These are phyloP conservation scores for Microcyclosporella mali DNA, from an alignment of 2,329 filamentous ascomycete species.

Conservation along the genomic window DNA sequence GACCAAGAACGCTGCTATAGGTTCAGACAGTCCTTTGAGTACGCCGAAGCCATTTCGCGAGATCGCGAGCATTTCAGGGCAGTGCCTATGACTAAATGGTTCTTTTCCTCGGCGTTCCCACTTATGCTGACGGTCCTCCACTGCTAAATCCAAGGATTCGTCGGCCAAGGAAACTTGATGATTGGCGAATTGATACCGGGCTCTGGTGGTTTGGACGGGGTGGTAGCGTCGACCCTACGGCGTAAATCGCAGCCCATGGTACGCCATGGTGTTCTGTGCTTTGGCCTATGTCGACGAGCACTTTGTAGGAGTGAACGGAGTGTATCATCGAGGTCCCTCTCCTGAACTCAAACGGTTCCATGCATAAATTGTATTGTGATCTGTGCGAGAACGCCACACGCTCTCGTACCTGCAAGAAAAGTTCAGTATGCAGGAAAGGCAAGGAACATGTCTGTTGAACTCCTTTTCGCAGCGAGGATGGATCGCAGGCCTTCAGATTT, in stretches of 20 bases:
- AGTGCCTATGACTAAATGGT: neutral
- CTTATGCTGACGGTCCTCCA: neutral
- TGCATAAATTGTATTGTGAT: too few relatives aligned
- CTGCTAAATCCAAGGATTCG: slow-evolving; percentile 23
- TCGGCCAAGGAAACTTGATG: slow-evolving; percentile 22
- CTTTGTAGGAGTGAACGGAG: too few relatives aligned
- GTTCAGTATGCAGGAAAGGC: too few relatives aligned
- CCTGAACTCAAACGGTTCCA: too few relatives aligned
- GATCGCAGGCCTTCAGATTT: slow-evolving; percentile 2
- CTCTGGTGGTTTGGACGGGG: slow-evolving; percentile 12
- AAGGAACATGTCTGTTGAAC: too few relatives aligned
- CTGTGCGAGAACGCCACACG: too few relatives aligned
- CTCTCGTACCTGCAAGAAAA: neutral
- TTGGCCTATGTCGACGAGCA: too few relatives aligned
- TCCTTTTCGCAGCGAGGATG: slow-evolving; percentile 1
- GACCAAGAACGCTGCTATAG: too few relatives aligned
- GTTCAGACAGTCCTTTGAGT: slow-evolving; percentile 6
- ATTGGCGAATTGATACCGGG: slow-evolving; percentile 12
- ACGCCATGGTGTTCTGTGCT: too few relatives aligned
- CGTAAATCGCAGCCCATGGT: too few relatives aligned
- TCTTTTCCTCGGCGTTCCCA: too few relatives aligned
- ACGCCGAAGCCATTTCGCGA: slow-evolving; percentile 7
- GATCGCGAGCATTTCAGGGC: slow-evolving; percentile 28
- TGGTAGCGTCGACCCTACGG: neutral
- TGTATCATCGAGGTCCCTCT: too few relatives aligned